Evolutionary conservation across 495 filamentous ascomycete species (phyloP), one percentile per base, ranked within the genome.

Genomic region (Paragyromitra xinjiangensis): DNA sequence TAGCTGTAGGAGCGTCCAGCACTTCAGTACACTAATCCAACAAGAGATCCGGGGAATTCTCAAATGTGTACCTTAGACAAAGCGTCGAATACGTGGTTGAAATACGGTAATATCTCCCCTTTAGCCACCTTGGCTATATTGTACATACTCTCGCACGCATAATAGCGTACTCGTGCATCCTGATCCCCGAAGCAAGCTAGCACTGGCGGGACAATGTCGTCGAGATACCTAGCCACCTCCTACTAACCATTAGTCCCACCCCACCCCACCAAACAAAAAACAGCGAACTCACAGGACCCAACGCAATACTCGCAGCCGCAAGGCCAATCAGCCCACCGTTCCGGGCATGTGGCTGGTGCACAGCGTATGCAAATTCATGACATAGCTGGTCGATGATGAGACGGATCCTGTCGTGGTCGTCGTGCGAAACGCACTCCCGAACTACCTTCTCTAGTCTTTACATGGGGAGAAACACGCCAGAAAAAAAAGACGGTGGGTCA

Each of bases 111-210:
- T 16, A 80, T 95, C 83, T 99, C 96, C 56, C 96, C 96, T 83
- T 99, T 99, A 26, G 96, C 95, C 8, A 98, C 95, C 85, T 99
- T 99, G 76, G 96, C 94, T 81, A 99, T 98, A 81, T 99, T 99
- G 84, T 99, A 99, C 96, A 99, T 99, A 84, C 94, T 95, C 88
- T 99, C 96, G 85, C 96, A 99, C 59, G 96, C 96, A 84, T 99
- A 99, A 83, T 99, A 99, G 67, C 96, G 90, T 19, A 99, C 96
- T 64, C 96, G 88, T 24, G 96, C 96, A 91, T 99, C 96, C 86
- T 98, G 95, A 80, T 99, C 96, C 24, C 91, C 91, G 83, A 99
- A 99, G 86, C 96, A 99, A 62, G 96, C 96, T n/a, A 99, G 88
- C 5, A 99, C 96, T 22, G 96, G 96, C 22, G 95, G 94, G 3